Evolutionary conservation across 345 rosid species (phyloP).

Genomic region (Theobroma cacao): DNA sequence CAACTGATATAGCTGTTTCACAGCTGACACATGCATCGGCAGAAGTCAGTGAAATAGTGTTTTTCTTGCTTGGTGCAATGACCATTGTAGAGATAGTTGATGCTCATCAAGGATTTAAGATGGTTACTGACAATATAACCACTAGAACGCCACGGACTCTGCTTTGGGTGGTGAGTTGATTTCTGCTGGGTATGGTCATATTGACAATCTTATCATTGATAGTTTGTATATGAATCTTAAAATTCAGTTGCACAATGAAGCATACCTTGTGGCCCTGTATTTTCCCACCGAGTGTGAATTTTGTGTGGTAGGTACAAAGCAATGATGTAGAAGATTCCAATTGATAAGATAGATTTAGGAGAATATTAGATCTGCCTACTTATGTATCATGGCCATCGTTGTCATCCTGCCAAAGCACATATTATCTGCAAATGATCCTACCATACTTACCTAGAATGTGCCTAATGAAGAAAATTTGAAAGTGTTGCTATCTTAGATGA

Average conservation of each 20-base stretch:
- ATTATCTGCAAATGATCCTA: not conserved
- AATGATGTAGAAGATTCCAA: not conserved
- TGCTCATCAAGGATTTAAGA: slow-evolving; percentile 99
- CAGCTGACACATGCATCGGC: slow-evolving; percentile 89
- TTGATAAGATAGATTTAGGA: not conserved
- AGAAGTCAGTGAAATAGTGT: slow-evolving; percentile 94
- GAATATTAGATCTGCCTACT: not conserved
- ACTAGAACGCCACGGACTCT: slow-evolving; percentile 82
- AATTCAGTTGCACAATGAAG: not conserved
- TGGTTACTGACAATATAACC: slow-evolving; percentile 93
- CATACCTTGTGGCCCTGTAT: not conserved
- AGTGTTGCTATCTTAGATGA: not conserved
- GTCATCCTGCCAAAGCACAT: not conserved
- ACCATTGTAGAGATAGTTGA: slow-evolving; percentile 97
- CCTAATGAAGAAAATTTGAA: not conserved
- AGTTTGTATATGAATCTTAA: not conserved
- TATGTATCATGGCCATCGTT: not conserved
- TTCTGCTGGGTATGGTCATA: slow-evolving; percentile 1
- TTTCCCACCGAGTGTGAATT: not conserved
- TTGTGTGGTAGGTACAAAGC: not conserved
- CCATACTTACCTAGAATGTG: not conserved
- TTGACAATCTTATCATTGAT: not conserved
- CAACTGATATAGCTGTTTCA: slow-evolving; percentile 82
- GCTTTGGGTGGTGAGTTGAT: slow-evolving; percentile 86
- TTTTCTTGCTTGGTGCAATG: slow-evolving; percentile 98